A percentile compares a stretch with the other conserved stretches of the same genome.
Evolutionary conservation across 2,329 filamentous ascomycete genomes (phyloP).

Genomic region (Beauveria asiatica): DNA sequence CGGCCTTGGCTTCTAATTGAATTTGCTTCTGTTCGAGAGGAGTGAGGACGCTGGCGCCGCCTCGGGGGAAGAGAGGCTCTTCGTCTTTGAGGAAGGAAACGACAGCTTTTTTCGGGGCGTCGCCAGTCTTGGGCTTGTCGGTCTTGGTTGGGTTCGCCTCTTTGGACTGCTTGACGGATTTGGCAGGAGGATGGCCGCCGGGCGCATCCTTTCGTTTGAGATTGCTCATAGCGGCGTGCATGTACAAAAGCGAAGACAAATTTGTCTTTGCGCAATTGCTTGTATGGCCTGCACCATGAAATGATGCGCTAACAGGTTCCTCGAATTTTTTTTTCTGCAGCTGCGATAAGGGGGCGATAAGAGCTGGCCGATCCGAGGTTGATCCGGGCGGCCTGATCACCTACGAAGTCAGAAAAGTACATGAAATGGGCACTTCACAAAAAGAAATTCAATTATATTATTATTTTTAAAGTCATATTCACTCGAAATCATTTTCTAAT

Average conservation of each 20-base stretch:
- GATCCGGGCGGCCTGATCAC: background rate
- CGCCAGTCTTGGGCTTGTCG: slow-evolving; percentile 13
- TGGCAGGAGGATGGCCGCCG: slow-evolving; percentile 39
- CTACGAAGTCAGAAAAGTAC: too few relatives aligned
- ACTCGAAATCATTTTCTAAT: too few relatives aligned
- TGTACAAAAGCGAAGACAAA: slow-evolving; percentile 15
- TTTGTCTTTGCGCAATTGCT: slow-evolving; percentile 12
- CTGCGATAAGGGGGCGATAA: slow-evolving; percentile 22
- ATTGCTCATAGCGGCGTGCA: slow-evolving; percentile 39
- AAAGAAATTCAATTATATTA: too few relatives aligned
- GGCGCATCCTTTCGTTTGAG: slow-evolving; percentile 52
- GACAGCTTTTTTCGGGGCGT: slow-evolving; percentile 26
- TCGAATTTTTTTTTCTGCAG: slow-evolving; percentile 25
- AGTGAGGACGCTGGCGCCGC: slow-evolving; percentile 82
- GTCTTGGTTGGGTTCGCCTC: slow-evolving; percentile 41
- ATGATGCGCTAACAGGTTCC: slow-evolving; percentile 2
- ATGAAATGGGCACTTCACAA: too few relatives aligned
- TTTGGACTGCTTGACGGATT: slow-evolving; percentile 38
- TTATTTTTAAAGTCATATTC: too few relatives aligned
- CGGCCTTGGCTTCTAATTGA: slow-evolving; percentile 81
- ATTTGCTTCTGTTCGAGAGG: slow-evolving; percentile 96
- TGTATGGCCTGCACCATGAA: background rate
- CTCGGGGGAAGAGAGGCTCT: slow-evolving; percentile 84
- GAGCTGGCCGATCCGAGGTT: background rate
- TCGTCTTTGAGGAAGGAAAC: slow-evolving; percentile 58